A percentile compares a stretch with the other conserved stretches of the same genome.
phyloP scores from a whole-genome alignment of 225 moss, liverwort and hornwort genomes.

The Physcomitrium patens region DNA sequence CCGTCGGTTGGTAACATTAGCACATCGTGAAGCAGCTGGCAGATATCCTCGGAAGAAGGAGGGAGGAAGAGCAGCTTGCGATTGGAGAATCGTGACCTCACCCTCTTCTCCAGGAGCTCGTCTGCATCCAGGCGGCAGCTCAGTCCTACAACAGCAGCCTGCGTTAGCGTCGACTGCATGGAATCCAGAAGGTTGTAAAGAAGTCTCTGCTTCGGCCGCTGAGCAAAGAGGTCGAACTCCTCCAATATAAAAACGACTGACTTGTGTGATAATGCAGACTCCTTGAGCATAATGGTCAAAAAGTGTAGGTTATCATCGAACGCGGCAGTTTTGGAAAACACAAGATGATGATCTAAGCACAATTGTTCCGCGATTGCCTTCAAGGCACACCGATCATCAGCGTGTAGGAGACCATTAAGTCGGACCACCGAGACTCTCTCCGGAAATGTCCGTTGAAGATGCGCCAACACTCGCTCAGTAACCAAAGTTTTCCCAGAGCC shows the following conservation, averaged over 20 bases:
- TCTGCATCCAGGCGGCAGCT: conserved; percentile 96
- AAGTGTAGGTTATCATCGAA: conserved; percentile 92
- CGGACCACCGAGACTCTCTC: conserved; percentile 75
- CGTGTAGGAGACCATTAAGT: conserved; percentile 89
- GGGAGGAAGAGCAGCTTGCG: conserved; percentile 84
- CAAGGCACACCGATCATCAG: conserved; percentile 83
- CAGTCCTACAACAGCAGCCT: conserved; percentile 89
- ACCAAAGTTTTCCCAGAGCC: conserved; percentile 97
- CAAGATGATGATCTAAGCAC: conserved; percentile 89
- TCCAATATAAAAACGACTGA: conserved; percentile 89
- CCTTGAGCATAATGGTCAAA: conserved; percentile 86
- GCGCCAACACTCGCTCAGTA: conserved; percentile 77
- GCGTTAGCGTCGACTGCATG: conserved; percentile 87
- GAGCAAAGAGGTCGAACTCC: conserved; percentile 97
- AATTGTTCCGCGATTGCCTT: conserved; percentile 98
- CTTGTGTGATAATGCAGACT: conserved; percentile 84
- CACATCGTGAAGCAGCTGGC: conserved; percentile 74
- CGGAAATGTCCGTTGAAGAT: conserved; percentile 65
- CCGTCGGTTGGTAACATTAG: conserved; percentile 74
- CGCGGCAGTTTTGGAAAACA: conserved; percentile 84
- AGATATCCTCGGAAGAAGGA: conserved; percentile 61
- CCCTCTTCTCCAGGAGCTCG: conserved; percentile 96
- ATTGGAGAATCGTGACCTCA: conserved; percentile 96
- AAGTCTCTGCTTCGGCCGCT: conserved; percentile 93
- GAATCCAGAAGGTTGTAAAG: conserved; percentile 95